Evolutionary conservation across 495 filamentous ascomycete genomes (phyloP), one percentile per base, ranked within the genome.

Genomic region (Penicillium lagena): DNA sequence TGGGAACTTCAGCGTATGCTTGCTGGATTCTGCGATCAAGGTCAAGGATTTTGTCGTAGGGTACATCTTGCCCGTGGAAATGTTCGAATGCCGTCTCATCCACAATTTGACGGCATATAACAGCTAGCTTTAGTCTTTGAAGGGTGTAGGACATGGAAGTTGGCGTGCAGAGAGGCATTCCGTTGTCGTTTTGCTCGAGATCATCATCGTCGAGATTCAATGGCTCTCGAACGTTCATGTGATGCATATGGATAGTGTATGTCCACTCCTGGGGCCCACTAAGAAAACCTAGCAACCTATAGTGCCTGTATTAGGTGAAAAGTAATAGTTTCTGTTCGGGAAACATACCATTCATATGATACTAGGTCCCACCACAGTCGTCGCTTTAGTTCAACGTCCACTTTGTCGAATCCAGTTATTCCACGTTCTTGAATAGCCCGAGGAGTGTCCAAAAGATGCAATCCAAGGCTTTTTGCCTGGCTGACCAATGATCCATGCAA

Each of bases 191-290:
- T 1, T 35, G 46, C 12, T 51, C 43, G 7, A 62, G 47, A 1
- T 47, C 49, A 6, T 45, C 42, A 32, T 67, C 63, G 15, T 66
- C 59, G 17, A 63, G 30, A 34, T 68, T 64, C 22, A 55, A 46
- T 2, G 71, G 73, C 42, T 56, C 47, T 2, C 62, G 56, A 13
- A 73, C 64, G 12, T 65, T 55, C 52, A 78, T 67, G 29, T 76
- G 72, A 10, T 55, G 48, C 2, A 66, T 68, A 29, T 68, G 57
- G 11, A 77, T 64, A 4, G 62, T 51, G 46, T 77, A 78, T 7
- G 62, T 74, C 43, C 66, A 65, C 37, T 76, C 72, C 37, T 77
- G 71, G 2, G 75, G 75, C n/a, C 73, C 73, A 17, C 62, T 63
- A 1, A 69, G 44, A 37, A 62, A 69, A 0, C 55, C 50, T 7